Conservation (phyloP, 192 early-diverging fungal genomes). For the Umbelopsis isabellina region DNA sequence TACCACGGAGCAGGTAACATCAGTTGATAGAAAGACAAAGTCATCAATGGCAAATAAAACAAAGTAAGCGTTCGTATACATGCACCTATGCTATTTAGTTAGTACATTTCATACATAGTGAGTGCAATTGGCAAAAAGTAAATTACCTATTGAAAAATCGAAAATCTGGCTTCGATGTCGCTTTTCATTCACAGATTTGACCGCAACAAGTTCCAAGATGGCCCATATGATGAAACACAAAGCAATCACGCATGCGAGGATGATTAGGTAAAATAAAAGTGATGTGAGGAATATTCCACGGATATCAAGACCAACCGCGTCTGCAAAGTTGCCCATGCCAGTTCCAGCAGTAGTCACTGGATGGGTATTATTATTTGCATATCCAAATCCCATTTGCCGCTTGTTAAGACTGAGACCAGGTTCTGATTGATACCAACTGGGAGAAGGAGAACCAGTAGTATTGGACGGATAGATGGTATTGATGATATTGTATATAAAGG, state of each 20-base stretch:
- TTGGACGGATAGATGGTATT: not conserved
- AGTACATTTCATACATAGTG: too few species aligned
- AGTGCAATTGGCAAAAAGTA: not conserved
- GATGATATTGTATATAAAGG: not conserved
- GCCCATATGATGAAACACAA: constrained; percentile 24
- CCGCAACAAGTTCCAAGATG: constrained; percentile 3
- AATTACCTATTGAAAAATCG: not conserved
- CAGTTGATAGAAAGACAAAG: constrained; percentile 50
- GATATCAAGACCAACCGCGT: constrained; percentile 29
- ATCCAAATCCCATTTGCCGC: not conserved
- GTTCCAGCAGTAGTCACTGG: constrained; percentile 22
- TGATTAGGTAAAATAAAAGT: constrained; percentile 28
- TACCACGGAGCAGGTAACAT: constrained; percentile 44
- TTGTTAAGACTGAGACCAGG: constrained; percentile 11
- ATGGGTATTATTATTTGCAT: constrained; percentile 21
- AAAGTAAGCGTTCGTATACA: constrained; percentile 42
- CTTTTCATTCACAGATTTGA: not conserved
- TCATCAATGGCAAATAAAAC: constrained; percentile 46
- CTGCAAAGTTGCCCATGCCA: constrained; percentile 36
- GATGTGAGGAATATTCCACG: constrained; percentile 30
- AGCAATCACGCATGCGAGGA: constrained; percentile 16
- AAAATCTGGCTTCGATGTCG: not conserved
- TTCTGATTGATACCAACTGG: constrained; percentile 9
- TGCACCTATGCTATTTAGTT: constrained; percentile 33
- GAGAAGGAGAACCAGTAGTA: constrained; percentile 20